These are phyloP conservation scores for Withania somnifera DNA, from an alignment of 305 asterid species.

Conservation along the genomic window DNA sequence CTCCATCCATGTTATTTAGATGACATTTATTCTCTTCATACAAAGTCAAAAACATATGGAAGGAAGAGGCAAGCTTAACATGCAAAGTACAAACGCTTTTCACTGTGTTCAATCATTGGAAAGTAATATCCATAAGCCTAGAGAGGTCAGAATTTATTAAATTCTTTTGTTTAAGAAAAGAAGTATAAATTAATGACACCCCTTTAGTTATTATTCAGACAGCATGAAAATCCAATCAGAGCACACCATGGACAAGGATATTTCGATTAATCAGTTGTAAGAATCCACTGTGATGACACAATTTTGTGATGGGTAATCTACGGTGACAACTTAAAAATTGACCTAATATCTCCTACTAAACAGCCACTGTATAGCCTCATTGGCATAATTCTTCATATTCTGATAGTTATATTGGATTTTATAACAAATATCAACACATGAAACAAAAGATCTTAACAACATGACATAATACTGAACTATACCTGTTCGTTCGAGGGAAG, in stretches of 20 bases:
- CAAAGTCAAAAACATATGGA: neutral
- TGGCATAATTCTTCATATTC: neutral
- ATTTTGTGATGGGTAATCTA: neutral
- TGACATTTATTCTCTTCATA: neutral
- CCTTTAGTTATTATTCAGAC: neutral
- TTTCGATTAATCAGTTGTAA: neutral
- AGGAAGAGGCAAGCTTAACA: neutral
- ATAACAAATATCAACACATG: neutral
- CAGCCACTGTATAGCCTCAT: neutral
- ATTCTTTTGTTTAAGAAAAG: neutral
- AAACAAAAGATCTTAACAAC: neutral
- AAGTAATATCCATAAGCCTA: neutral
- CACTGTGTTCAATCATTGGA: neutral
- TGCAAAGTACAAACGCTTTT: neutral
- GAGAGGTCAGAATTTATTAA: neutral
- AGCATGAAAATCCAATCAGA: neutral
- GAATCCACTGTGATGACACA: neutral
- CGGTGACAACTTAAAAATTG: neutral
- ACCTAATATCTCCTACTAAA: neutral
- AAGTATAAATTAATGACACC: neutral
- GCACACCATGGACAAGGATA: neutral
- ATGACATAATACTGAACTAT: neutral
- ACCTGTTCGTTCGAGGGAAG: slow-evolving; percentile 95
- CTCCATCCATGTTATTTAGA: neutral
- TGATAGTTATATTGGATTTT: neutral